phyloP scores from a whole-genome alignment of 768 basidiomycete species.

The Cubamyces sp. region DNA sequence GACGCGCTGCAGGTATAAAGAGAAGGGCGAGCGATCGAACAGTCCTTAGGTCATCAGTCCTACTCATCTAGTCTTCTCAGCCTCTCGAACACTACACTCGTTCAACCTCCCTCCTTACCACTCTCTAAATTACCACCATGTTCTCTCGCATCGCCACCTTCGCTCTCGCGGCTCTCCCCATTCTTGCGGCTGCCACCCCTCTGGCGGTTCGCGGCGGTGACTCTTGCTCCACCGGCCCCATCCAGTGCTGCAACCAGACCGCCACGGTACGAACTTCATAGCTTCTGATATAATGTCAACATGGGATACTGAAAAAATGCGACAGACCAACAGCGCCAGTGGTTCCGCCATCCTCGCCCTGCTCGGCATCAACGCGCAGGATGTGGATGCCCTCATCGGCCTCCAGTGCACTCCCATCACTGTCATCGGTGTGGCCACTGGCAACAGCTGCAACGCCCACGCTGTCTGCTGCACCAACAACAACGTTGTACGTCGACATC shows the following conservation, averaged over 20 bases:
- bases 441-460: background rate
- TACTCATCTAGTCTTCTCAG: background rate
- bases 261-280: background rate
- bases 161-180: constrained; percentile 14
- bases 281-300: background rate
- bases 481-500: constrained; percentile 5
- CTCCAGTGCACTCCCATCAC: constrained; percentile 13
- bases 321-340: background rate
- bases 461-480: constrained; percentile 20
- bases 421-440: constrained; percentile 12
- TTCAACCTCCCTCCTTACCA: background rate
- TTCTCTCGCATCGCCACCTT: constrained; percentile 17
- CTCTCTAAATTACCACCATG: constrained; percentile 4
- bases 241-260: constrained; percentile 17
- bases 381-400: constrained; percentile 3
- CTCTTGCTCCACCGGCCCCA: constrained; percentile 13
- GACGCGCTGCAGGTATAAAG: constrained; percentile 2
- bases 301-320: background rate
- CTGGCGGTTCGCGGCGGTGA: constrained; percentile 6
- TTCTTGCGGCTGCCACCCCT: constrained; percentile 24
- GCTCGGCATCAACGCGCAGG: constrained; percentile 5
- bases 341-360: constrained; percentile 2
- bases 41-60: constrained; percentile 4
- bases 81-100: background rate
- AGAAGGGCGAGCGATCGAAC: background rate